Conservation (phyloP, 2,329 filamentous ascomycete species). For the Ilyonectria sp. region DNA sequence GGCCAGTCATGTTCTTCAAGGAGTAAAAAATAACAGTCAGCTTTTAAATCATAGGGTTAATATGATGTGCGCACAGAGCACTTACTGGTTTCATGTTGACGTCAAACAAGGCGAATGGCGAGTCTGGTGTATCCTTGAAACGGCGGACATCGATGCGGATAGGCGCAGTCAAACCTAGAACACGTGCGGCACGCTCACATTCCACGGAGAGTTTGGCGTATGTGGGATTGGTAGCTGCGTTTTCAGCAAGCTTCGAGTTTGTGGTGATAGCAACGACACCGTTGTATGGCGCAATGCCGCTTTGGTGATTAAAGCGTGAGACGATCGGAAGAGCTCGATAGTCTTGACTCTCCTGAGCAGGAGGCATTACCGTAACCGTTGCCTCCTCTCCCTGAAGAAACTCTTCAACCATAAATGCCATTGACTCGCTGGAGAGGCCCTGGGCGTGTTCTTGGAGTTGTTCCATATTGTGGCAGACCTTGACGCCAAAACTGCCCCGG, state of each 20-base stretch:
- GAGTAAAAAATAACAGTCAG: slow-evolving; percentile 21
- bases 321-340: slow-evolving; percentile 60
- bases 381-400: slow-evolving; percentile 64
- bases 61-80: slow-evolving; percentile 8
- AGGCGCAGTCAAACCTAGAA: slow-evolving; percentile 59
- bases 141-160: slow-evolving; percentile 64
- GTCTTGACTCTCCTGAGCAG: slow-evolving; percentile 45
- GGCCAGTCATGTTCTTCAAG: slow-evolving; percentile 38
- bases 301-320: slow-evolving; percentile 36
- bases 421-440: slow-evolving; percentile 36
- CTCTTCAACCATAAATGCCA: slow-evolving; percentile 59
- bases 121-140: slow-evolving; percentile 48
- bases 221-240: slow-evolving; percentile 39
- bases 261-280: slow-evolving; percentile 40
- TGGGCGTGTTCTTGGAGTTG: slow-evolving; percentile 1
- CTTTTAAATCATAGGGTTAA: background rate
- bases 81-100: slow-evolving; percentile 67
- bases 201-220: slow-evolving; percentile 52
- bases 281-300: slow-evolving; percentile 40
- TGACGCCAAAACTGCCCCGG: slow-evolving; percentile 65
- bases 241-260: slow-evolving; percentile 60
- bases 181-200: slow-evolving; percentile 57
- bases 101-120: slow-evolving; percentile 63
- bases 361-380: slow-evolving; percentile 68
- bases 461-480: slow-evolving; percentile 53